Percentiles rank a stretch among this genome's conserved stretches.
Conservation (phyloP, 352 stramenopile genomes). For the Aphanomyces euteiches region DNA sequence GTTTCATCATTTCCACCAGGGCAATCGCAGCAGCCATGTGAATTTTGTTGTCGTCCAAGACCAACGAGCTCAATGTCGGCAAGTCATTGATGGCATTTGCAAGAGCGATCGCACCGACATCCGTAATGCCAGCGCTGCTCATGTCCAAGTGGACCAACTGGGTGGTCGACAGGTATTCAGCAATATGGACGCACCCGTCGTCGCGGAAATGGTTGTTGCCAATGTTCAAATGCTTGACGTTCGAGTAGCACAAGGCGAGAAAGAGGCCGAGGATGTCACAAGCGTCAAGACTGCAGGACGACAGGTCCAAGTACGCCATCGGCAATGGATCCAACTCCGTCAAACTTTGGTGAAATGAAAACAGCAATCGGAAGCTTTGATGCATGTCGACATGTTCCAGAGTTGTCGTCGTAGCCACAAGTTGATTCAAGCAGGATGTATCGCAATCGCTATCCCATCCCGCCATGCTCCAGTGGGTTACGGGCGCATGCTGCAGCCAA, state of each 20-base stretch:
- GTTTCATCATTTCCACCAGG: not conserved
- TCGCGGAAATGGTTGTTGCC: not conserved
- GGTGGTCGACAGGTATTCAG: not conserved
- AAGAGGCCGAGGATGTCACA: not conserved
- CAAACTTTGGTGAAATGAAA: no score
- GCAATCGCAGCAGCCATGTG: not conserved
- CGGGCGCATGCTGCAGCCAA: not conserved
- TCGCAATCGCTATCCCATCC: constrained; percentile 1
- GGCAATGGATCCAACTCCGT: no score
- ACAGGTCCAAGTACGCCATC: no score
- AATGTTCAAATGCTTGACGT: not conserved
- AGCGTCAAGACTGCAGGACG: not conserved
- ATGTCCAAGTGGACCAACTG: not conserved
- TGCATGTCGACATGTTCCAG: not conserved
- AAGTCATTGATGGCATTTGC: not conserved
- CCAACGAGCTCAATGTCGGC: not conserved
- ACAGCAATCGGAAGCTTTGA: no score
- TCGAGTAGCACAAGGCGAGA: not conserved
- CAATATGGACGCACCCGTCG: not conserved
- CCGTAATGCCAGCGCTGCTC: not conserved
- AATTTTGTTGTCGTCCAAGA: not conserved
- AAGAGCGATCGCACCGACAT: not conserved
- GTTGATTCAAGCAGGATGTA: not conserved
- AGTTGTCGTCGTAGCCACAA: not conserved
- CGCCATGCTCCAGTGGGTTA: not conserved